A percentile compares a stretch with the other conserved stretches of the same genome.
These are phyloP conservation scores for Calonectria multiphialidica DNA, from an alignment of 2,329 filamentous ascomycete genomes.

Conservation along the genomic window DNA sequence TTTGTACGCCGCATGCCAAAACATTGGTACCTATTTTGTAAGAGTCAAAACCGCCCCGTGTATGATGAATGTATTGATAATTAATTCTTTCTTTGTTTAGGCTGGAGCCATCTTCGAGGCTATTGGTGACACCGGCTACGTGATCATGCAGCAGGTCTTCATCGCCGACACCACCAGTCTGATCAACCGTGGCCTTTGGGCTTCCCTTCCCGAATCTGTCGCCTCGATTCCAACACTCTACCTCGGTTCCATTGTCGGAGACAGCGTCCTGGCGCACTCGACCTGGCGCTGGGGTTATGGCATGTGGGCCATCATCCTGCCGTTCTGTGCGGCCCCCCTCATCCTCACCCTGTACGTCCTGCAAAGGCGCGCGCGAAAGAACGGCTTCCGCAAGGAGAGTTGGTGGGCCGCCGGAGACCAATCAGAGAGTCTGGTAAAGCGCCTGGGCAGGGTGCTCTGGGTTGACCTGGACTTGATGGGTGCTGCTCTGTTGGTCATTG, in stretches of 20 bases:
- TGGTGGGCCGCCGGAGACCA: constrained; percentile 32
- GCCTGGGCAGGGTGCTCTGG: constrained; percentile 40
- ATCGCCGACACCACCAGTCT: constrained; percentile 72
- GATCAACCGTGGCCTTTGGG: constrained; percentile 70
- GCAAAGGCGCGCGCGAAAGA: constrained; percentile 44
- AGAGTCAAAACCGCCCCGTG: background rate
- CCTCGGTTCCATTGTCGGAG: constrained; percentile 47
- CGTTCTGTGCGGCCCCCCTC: constrained; percentile 47
- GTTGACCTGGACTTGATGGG: constrained; percentile 51
- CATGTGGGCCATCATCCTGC: constrained; percentile 55
- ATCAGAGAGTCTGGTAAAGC: constrained; percentile 33
- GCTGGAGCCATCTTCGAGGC: constrained; percentile 49
- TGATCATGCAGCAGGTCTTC: constrained; percentile 60
- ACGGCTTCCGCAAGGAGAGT: constrained; percentile 30
- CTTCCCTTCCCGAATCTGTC: constrained; percentile 65
- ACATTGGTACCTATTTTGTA: constrained; percentile 65
- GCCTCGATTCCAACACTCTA: constrained; percentile 48
- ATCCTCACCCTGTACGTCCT: constrained; percentile 48
- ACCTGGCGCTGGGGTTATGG: constrained; percentile 58
- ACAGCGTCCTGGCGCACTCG: constrained; percentile 50
- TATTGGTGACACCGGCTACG: constrained; percentile 38
- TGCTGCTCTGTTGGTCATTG: constrained; percentile 46
- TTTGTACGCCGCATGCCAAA: constrained; percentile 68
- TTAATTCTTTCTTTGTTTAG: constrained; percentile 23
- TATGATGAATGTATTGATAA: background rate